These are phyloP conservation scores for Monilinia aucupariae DNA, from an alignment of 2,329 filamentous ascomycete species.

Conservation along the genomic window DNA sequence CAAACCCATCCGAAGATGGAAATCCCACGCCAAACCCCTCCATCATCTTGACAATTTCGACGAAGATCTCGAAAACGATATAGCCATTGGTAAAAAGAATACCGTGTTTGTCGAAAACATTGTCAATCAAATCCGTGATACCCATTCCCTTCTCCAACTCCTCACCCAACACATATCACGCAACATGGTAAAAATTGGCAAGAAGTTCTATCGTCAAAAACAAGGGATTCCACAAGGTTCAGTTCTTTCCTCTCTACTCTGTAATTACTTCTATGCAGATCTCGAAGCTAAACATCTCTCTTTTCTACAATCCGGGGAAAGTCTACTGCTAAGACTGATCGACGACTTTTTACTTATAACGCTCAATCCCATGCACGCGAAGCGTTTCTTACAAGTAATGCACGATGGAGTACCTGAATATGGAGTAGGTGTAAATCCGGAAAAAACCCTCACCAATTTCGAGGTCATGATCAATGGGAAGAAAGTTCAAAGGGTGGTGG, in stretches of 20 bases:
- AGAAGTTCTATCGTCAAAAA: conserved; percentile 82
- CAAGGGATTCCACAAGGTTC: conserved; percentile 91
- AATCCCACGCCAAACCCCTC: conserved; percentile 28
- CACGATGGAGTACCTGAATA: conserved; percentile 71
- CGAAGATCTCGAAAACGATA: conserved; percentile 27
- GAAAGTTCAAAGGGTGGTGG: conserved; percentile 46
- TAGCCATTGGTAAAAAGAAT: conserved; percentile 43
- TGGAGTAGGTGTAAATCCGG: conserved; percentile 68
- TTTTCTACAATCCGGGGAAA: conserved; percentile 57
- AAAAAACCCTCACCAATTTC: conserved; percentile 85
- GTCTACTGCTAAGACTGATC: conserved; percentile 72
- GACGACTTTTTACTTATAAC: conserved; percentile 94
- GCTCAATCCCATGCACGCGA: conserved; percentile 59
- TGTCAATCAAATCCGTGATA: conserved; percentile 51
- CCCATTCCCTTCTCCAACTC: conserved; percentile 59
- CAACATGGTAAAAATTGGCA: conserved; percentile 84
- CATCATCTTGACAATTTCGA: conserved; percentile 32
- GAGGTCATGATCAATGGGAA: conserved; percentile 52
- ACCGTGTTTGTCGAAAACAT: conserved; percentile 74
- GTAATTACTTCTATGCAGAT: conserved; percentile 93
- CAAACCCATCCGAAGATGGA: conserved; percentile 32
- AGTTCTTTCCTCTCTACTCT: conserved; percentile 76
- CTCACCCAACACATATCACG: conserved; percentile 73
- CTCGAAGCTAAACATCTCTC: conserved; percentile 64
- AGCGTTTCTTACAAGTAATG: conserved; percentile 72